Conservation (phyloP, 148 eudicot genomes). For the Rhododendron williamsianum region DNA sequence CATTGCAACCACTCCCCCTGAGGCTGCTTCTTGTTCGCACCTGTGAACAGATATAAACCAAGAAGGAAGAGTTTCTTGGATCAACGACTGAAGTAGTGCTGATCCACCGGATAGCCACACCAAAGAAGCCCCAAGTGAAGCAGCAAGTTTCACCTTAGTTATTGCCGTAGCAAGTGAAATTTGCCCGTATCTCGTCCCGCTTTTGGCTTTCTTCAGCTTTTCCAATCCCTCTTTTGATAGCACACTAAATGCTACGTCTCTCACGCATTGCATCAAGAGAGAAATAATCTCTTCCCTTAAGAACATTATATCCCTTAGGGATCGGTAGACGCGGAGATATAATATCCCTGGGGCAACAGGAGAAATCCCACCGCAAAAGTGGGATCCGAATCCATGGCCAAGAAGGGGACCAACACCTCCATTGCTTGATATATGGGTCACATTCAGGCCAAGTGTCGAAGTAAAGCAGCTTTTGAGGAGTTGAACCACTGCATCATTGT, state of each 20-base stretch:
- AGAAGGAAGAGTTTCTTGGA: constrained; percentile 77
- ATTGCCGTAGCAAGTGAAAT: constrained; percentile 52
- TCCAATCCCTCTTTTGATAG: constrained; percentile 28
- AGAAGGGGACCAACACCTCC: constrained; percentile 79
- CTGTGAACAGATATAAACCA: constrained; percentile 72
- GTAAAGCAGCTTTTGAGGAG: constrained; percentile 74
- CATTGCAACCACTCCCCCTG: constrained; percentile 36
- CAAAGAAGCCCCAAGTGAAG: constrained; percentile 69
- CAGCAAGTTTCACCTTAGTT: constrained; percentile 68
- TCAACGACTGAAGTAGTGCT: constrained; percentile 56
- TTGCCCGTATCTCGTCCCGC: constrained; percentile 35
- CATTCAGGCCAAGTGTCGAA: constrained; percentile 51
- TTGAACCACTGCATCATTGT: constrained; percentile 71
- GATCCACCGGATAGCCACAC: constrained; percentile 69
- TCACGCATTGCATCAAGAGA: constrained; percentile 58
- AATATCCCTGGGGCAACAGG: constrained; percentile 89
- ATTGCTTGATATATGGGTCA: constrained; percentile 32
- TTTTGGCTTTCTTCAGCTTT: constrained; percentile 35
- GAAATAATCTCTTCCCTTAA: constrained; percentile 67
- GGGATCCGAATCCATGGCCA: constrained; percentile 81
- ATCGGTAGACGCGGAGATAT: constrained; percentile 60
- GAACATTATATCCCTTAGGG: constrained; percentile 70
- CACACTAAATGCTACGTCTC: constrained; percentile 39
- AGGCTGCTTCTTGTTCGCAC: constrained; percentile 31
- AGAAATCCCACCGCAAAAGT: constrained; percentile 63